phyloP scores from a whole-genome alignment of 176 grass and related monocot species.

The Typha latifolia region DNA sequence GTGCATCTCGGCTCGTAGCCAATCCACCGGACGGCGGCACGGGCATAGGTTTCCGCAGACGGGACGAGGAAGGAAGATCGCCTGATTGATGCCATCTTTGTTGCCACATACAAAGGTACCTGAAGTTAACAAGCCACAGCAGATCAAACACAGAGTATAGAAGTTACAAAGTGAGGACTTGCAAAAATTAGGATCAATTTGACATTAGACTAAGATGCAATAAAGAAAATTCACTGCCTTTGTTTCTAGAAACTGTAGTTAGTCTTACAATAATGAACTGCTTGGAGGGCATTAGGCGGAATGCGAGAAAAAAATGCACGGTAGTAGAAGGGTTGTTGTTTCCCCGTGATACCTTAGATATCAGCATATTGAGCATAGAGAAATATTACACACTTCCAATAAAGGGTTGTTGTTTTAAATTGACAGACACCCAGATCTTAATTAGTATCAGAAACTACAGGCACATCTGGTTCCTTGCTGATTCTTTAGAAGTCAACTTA shows the following conservation, averaged over 20 bases:
- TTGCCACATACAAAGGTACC: conserved; percentile 84
- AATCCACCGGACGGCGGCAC: conserved; percentile 51
- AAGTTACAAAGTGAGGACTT: background rate
- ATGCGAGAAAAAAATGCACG: background rate
- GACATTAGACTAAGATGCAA: background rate
- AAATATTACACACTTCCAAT: no score
- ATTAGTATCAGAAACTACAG: no score
- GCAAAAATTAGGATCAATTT: background rate
- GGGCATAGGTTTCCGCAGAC: conserved; percentile 68
- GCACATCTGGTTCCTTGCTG: no score
- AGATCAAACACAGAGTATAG: background rate
- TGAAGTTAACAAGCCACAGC: conserved; percentile 14
- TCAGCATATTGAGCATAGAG: no score
- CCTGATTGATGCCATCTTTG: conserved; percentile 82
- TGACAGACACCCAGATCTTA: no score
- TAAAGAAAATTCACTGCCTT: no score
- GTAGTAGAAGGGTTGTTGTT: no score
- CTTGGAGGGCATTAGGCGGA: background rate
- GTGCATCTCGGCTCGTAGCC: conserved; percentile 74
- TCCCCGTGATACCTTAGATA: no score
- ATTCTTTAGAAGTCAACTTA: no score
- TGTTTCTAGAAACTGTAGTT: no score
- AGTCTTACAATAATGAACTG: no score
- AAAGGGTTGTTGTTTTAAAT: no score
- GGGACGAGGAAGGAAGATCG: conserved; percentile 70